phyloP scores from a whole-genome alignment of 2,329 filamentous ascomycete genomes.

The Berkeleyomyces rouxiae region DNA sequence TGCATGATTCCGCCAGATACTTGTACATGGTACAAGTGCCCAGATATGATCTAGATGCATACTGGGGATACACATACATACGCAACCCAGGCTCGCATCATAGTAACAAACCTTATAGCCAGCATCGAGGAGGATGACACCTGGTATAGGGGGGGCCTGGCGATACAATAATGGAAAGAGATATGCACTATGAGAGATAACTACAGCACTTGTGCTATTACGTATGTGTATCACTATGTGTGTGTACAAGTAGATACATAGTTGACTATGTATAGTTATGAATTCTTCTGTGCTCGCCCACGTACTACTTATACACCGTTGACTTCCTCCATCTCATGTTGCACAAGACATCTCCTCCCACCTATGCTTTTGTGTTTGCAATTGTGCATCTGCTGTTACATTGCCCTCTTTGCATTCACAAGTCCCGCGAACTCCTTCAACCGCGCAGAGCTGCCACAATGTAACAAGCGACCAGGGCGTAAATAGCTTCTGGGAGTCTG shows the following conservation, averaged over 20 bases:
- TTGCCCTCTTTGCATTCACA: no score
- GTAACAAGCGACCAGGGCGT: background rate
- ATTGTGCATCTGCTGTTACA: no score
- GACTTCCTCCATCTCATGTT: no score
- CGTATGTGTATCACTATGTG: no score
- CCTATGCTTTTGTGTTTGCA: background rate
- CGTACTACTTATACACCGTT: no score
- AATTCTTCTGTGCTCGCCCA: no score
- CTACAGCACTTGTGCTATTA: background rate
- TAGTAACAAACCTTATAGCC: background rate
- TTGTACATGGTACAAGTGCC: background rate
- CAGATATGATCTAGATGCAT: no score
- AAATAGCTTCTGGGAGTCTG: constrained; percentile 1
- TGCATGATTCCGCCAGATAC: background rate
- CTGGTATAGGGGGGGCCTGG: background rate
- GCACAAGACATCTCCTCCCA: no score
- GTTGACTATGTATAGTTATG: no score
- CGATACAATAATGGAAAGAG: background rate
- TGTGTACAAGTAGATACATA: no score
- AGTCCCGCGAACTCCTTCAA: no score
- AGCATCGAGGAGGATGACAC: background rate
- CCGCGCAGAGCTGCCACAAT: background rate
- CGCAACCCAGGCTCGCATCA: background rate
- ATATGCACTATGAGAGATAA: background rate
- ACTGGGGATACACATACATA: no score